A percentile compares a stretch with the other conserved stretches of the same genome.
These are phyloP conservation scores for Candida nitratophila DNA, from an alignment of 805 yeast genomes.

Conservation along the genomic window DNA sequence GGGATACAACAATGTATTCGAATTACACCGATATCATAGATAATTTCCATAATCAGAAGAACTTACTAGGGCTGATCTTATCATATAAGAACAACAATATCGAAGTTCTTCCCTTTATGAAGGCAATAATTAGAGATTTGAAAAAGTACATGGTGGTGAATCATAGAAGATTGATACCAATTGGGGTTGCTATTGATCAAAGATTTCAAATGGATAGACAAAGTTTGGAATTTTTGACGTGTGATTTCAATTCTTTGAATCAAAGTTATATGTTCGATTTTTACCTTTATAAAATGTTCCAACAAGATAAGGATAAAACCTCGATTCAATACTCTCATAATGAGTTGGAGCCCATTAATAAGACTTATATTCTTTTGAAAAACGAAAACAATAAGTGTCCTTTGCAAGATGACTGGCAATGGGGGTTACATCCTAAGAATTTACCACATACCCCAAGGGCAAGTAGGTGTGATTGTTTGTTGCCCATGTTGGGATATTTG, in stretches of 20 bases:
- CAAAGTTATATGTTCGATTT: neutral
- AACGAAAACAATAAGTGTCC: neutral
- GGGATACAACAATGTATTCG: conserved; percentile 36
- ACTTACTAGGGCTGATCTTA: conserved; percentile 75
- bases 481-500: conserved; percentile 32
- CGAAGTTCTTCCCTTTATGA: conserved; percentile 69
- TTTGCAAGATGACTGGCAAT: conserved; percentile 1
- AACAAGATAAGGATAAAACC: neutral
- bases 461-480: conserved; percentile 37
- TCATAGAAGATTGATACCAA: conserved; percentile 28
- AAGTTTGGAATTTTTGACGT: neutral
- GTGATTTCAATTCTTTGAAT: neutral
- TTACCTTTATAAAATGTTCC: neutral
- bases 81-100: conserved; percentile 24
- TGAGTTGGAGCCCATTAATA: neutral
- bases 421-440: conserved; percentile 7
- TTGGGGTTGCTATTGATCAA: conserved; percentile 22
- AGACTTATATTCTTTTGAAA: neutral
- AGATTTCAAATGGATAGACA: neutral
- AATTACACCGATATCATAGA: conserved; percentile 77
- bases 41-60: conserved; percentile 55
- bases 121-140: conserved; percentile 84
- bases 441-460: conserved; percentile 37
- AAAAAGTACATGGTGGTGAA: conserved; percentile 52
- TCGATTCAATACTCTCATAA: no score